Percentiles rank a stretch among this genome's conserved stretches.
Evolutionary conservation across 2,329 filamentous ascomycete species (phyloP).

Genomic region (Massarina eburnea): DNA sequence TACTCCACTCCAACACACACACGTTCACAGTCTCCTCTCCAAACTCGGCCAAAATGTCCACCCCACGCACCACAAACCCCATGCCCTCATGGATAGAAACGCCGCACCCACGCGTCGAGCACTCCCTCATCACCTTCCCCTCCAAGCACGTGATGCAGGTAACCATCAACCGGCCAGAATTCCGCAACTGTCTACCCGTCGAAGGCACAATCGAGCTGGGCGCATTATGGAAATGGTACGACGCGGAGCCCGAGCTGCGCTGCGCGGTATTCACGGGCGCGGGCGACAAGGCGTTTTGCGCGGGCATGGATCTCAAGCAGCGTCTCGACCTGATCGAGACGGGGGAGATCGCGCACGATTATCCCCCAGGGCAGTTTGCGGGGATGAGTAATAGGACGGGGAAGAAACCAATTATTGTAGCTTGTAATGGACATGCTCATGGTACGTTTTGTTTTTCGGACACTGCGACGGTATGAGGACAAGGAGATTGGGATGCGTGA

Average conservation of each 20-base stretch:
- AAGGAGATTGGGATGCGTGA: constrained; percentile 15
- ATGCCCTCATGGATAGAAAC: constrained; percentile 40
- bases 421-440: constrained; percentile 26
- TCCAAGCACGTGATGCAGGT: constrained; percentile 48
- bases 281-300: constrained; percentile 54
- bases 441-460: constrained; percentile 36
- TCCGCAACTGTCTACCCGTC: constrained; percentile 43
- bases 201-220: constrained; percentile 47
- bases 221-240: constrained; percentile 53
- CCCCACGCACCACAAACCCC: constrained; percentile 18
- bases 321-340: constrained; percentile 14
- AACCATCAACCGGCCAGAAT: constrained; percentile 49
- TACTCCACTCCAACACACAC: too few relatives aligned
- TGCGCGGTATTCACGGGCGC: constrained; percentile 49
- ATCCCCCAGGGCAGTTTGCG: constrained; percentile 21
- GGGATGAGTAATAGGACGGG: constrained; percentile 26
- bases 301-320: constrained; percentile 53
- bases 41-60: constrained; percentile 17
- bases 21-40: neutral
- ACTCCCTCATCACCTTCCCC: constrained; percentile 44
- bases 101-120: constrained; percentile 13
- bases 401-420: constrained; percentile 26
- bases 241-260: constrained; percentile 46
- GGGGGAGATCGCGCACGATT: constrained; percentile 18
- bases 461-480: neutral